Percentiles rank a stretch among this genome's conserved stretches.
These are phyloP conservation scores for Asterochloris sp. DNA, from an alignment of 139 green algal genomes.

Conservation along the genomic window DNA sequence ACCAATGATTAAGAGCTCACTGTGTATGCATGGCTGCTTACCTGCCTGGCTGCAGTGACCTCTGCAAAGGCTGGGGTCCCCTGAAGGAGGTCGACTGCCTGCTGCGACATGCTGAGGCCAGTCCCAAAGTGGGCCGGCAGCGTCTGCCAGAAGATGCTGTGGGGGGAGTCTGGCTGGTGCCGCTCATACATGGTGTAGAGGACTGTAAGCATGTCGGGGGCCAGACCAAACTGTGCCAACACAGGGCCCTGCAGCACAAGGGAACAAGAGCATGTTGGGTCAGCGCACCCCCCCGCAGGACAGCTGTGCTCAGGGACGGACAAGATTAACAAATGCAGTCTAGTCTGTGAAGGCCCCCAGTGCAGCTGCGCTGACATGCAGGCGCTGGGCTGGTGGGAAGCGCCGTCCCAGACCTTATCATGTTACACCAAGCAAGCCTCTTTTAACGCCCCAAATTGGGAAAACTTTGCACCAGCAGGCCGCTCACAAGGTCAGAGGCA, in stretches of 20 bases:
- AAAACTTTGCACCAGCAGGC: neutral
- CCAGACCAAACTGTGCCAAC: neutral
- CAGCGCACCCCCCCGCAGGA: constrained; percentile 1
- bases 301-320: neutral
- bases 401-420: too few relatives aligned
- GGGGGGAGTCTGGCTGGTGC: constrained; percentile 36
- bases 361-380: neutral
- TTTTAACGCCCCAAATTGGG: too few relatives aligned
- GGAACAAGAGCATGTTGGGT: neutral
- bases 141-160: constrained; percentile 38
- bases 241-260: constrained; percentile 4
- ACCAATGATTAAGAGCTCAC: too few relatives aligned
- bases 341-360: neutral
- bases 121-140: constrained; percentile 39
- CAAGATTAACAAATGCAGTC: neutral
- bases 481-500: neutral
- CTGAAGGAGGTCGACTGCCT: constrained; percentile 20
- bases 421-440: too few relatives aligned
- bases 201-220: neutral
- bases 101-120: constrained; percentile 29
- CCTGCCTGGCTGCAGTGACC: constrained; percentile 23
- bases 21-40: constrained; percentile 1
- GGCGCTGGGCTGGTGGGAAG: too few relatives aligned
- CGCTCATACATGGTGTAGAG: constrained; percentile 51
- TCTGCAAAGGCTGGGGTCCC: constrained; percentile 26